Evolutionary conservation across 2,329 filamentous ascomycete species (phyloP).

Genomic region (Niveomyces coronatus): DNA sequence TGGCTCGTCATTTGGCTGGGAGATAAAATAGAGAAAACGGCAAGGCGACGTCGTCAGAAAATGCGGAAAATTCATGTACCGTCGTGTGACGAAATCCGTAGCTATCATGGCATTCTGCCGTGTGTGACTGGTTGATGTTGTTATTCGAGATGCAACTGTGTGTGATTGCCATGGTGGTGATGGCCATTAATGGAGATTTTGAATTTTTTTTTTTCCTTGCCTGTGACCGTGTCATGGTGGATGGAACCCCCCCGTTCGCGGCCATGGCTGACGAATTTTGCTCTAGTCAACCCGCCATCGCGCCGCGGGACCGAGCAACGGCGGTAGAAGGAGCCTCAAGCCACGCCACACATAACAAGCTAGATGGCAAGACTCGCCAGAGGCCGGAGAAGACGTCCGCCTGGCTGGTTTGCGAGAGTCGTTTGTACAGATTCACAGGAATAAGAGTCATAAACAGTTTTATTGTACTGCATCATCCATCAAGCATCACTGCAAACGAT

Average conservation of each 20-base stretch:
- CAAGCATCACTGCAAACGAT: no score
- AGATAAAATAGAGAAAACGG: not conserved
- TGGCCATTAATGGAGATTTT: slow-evolving; percentile 3
- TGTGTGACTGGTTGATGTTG: slow-evolving; percentile 1
- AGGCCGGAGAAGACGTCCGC: no score
- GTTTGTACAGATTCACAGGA: no score
- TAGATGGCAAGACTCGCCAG: no score
- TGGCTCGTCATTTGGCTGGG: not conserved
- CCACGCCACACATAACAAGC: no score
- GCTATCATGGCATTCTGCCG: not conserved
- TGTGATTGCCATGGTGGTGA: slow-evolving; percentile 3
- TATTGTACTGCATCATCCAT: no score
- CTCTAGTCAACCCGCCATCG: no score
- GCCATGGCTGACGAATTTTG: no score
- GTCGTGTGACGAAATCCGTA: not conserved
- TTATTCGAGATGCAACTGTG: slow-evolving; percentile 1
- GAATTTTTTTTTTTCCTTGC: not conserved
- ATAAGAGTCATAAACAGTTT: no score
- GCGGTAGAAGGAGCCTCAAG: no score
- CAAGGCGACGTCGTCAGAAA: slow-evolving; percentile 1
- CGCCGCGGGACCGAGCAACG: no score
- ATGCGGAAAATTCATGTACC: slow-evolving; percentile 10
- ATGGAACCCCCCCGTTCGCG: slow-evolving; percentile 1
- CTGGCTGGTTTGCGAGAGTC: no score
- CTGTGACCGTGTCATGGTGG: not conserved